Base-by-base conservation (phyloP, 2,329 filamentous ascomycete species). In the Cercospora citrullina region DNA sequence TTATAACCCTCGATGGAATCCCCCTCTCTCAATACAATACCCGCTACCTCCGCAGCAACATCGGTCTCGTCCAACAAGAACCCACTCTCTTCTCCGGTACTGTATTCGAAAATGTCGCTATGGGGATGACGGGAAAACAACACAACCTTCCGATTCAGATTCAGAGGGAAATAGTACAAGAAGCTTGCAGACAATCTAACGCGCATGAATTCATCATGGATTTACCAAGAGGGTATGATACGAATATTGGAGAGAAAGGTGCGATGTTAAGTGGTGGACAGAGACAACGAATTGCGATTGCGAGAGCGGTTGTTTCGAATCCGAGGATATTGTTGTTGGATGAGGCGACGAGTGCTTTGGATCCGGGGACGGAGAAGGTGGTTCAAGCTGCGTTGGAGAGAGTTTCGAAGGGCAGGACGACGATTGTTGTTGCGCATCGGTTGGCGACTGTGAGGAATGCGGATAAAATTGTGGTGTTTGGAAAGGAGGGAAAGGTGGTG, bases 391-490 rank as follows among this genome's bases (percentile, higher is more conserved):
- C 78, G n/a, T 70, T 80, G 2, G 66, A 78, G 31, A 67, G 70
- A 10, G 76, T 78, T 0, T 74, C 74, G 7, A 58, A 23, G 4
- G 69, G 73, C 58, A 72, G 72, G 28, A 80, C 78, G 1, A 79
- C 77, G 1, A 65, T 80, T 5, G 72, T 80, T 1, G 83, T 84
- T 63, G 81, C 82, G 1, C 82, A 84, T 68, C 77, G 79, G 53
- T 74, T 84, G 8, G 75, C 81, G 0, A 83, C 82, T 0, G 76
- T 83, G 14, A 77, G 73, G 60, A 72, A 70, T 21, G 82, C 82
- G 4, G 79, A 83, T 71, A 80, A 80, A 36, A 83, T 84, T 31
- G 77, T 78, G 5, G 82, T 84, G 12, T 79, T 84, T 72, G 66
- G 74, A n/a, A n/a, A n/a, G 7, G 74, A 79, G 21, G 82, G 82